phyloP scores from a whole-genome alignment of 2,329 filamentous ascomycete genomes.

The Stagonosporopsis vannaccii region DNA sequence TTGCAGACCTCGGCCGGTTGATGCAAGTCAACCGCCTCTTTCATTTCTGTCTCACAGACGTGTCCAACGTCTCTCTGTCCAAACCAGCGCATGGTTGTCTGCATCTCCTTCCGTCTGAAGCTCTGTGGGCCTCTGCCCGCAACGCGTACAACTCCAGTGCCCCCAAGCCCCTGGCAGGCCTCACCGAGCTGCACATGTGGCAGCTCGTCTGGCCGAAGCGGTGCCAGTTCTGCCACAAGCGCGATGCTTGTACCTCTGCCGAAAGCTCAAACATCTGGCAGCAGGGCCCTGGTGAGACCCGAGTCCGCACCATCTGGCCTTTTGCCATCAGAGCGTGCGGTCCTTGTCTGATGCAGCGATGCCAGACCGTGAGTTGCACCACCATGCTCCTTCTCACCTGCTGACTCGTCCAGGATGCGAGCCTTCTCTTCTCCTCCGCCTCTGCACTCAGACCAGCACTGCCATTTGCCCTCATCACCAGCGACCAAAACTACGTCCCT shows the following conservation, averaged over 20 bases:
- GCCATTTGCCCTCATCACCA: slow-evolving; percentile 71
- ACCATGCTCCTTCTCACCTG: slow-evolving; percentile 2
- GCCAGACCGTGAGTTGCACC: slow-evolving; percentile 67
- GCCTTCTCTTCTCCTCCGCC: slow-evolving; percentile 69
- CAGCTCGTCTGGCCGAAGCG: slow-evolving; percentile 66
- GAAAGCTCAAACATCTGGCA: slow-evolving; percentile 57
- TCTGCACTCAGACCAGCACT: slow-evolving; percentile 72
- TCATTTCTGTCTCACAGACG: slow-evolving; percentile 56
- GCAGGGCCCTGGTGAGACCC: slow-evolving; percentile 67
- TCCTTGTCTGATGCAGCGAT: slow-evolving; percentile 66
- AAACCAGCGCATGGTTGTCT: slow-evolving; percentile 42
- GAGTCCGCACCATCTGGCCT: slow-evolving; percentile 72
- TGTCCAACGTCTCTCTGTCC: slow-evolving; percentile 41
- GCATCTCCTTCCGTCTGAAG: slow-evolving; percentile 64
- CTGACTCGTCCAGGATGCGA: slow-evolving; percentile 65
- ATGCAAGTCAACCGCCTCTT: slow-evolving; percentile 73
- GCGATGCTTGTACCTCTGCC: slow-evolving; percentile 35
- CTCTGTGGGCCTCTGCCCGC: slow-evolving; percentile 75
- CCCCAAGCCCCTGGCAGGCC: slow-evolving; percentile 70
- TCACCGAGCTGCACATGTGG: slow-evolving; percentile 80
- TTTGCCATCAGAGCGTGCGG: slow-evolving; percentile 74
- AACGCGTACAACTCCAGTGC: slow-evolving; percentile 70
- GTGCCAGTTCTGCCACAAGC: slow-evolving; percentile 73
- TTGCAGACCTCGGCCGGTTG: slow-evolving; percentile 68
- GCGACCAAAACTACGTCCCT: slow-evolving; percentile 66